These are phyloP conservation scores for Penicillium cosmopolitanum DNA, from an alignment of 495 filamentous ascomycete species.

Conservation along the genomic window DNA sequence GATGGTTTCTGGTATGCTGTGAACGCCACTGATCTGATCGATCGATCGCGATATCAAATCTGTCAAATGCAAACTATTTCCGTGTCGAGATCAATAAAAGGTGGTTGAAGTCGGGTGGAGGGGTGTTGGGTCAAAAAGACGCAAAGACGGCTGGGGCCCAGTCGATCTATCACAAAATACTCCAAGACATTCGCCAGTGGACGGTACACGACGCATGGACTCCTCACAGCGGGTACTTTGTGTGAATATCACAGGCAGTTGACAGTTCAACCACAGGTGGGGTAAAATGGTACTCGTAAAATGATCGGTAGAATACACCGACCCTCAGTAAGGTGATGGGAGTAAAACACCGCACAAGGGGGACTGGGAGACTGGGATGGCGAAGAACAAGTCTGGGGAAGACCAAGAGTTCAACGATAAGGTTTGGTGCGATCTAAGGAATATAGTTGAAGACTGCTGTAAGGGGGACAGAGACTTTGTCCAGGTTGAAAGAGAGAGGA, in stretches of 20 bases:
- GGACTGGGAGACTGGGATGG: no score
- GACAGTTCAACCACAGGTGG: no score
- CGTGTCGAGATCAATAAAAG: no score
- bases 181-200: background rate
- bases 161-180: constrained; percentile 26
- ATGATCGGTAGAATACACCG: no score
- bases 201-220: constrained; percentile 2
- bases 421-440: background rate
- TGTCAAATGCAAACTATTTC: background rate
- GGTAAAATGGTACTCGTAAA: no score
- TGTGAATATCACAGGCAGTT: no score
- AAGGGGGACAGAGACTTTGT: background rate
- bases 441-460: background rate
- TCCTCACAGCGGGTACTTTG: constrained; percentile 5
- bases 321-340: no score
- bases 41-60: background rate
- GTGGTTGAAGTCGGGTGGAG: no score
- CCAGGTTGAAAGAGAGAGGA: background rate
- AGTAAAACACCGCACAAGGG: no score
- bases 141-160: background rate
- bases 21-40: background rate
- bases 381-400: no score
- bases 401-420: no score
- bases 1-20: background rate
- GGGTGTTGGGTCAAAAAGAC: no score